Percentiles rank a stretch among this genome's conserved stretches.
Evolutionary conservation across 208 protist species (phyloP).

Genomic region (Porcisia hertigi): DNA sequence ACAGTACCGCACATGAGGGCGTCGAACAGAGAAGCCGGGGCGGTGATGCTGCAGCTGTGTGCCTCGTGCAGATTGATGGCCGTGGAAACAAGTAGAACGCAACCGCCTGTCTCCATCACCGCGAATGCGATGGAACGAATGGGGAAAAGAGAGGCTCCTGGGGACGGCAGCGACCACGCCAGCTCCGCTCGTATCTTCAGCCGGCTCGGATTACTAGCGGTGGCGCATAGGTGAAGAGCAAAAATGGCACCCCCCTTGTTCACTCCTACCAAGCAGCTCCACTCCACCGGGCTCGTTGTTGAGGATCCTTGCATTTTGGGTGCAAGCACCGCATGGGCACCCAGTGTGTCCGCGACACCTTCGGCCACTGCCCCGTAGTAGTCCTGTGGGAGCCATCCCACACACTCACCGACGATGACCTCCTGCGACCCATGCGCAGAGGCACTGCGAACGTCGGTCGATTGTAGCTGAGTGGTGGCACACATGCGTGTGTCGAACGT

Average conservation of each 20-base stretch:
- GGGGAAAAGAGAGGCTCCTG: constrained; percentile 4
- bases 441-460: constrained; percentile 3
- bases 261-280: constrained; percentile 20
- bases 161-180: constrained; percentile 21
- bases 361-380: not conserved
- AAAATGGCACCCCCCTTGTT: constrained; percentile 24
- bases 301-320: not conserved
- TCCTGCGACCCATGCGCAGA: constrained; percentile 17
- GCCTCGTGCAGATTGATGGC: constrained; percentile 27
- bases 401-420: constrained; percentile 51
- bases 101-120: not conserved
- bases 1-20: not conserved
- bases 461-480: constrained; percentile 36
- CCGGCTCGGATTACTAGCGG: constrained; percentile 11
- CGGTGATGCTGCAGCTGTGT: constrained; percentile 10
- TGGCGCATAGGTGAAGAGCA: constrained; percentile 11
- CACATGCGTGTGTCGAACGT: constrained; percentile 28
- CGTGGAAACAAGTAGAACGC: constrained; percentile 23
- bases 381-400: constrained; percentile 45
- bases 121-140: constrained; percentile 16
- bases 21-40: constrained; percentile 6
- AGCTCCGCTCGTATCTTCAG: constrained; percentile 11
- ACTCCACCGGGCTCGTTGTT: constrained; percentile 4
- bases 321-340: not conserved
- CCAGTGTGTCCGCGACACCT: not conserved